Percentiles rank a stretch among this genome's conserved stretches.
Conservation (phyloP, 2,329 filamentous ascomycete genomes). For the Aspergillus pseudoglaucus region DNA sequence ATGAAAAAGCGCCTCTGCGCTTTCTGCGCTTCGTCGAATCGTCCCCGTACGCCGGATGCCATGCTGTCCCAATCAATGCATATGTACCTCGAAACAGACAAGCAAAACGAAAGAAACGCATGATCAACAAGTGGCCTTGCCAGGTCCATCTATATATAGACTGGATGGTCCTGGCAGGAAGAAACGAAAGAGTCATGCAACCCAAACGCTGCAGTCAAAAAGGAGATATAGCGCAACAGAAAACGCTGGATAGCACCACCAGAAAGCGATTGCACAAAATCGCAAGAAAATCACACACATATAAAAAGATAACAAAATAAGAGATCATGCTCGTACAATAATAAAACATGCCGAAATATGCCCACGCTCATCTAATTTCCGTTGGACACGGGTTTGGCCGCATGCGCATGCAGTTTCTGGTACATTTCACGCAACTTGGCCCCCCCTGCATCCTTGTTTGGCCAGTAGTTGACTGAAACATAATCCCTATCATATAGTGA, state of each 20-base stretch:
- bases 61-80: conserved; percentile 22
- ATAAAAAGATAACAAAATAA: conserved; percentile 9
- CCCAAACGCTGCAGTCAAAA: neutral
- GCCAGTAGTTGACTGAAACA: conserved; percentile 41
- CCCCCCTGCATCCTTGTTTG: conserved; percentile 38
- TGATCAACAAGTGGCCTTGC: conserved; percentile 4
- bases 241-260: neutral
- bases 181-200: neutral
- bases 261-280: neutral
- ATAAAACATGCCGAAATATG: conserved; percentile 2
- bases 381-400: conserved; percentile 18
- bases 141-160: conserved; percentile 5
- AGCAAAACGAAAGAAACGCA: conserved; percentile 6
- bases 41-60: conserved; percentile 21
- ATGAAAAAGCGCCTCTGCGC: conserved; percentile 1
- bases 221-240: neutral
- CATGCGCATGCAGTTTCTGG: conserved; percentile 24
- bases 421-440: conserved; percentile 33
- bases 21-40: conserved; percentile 9
- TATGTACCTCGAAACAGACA: conserved; percentile 12
- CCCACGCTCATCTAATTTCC: conserved; percentile 14
- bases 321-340: conserved; percentile 6
- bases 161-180: neutral
- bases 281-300: conserved; percentile 6
- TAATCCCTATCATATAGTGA: conserved; percentile 35